A percentile compares a stretch with the other conserved stretches of the same genome.
phyloP scores from a whole-genome alignment of 2,329 filamentous ascomycete genomes.

The Incumbomyces lentus region DNA sequence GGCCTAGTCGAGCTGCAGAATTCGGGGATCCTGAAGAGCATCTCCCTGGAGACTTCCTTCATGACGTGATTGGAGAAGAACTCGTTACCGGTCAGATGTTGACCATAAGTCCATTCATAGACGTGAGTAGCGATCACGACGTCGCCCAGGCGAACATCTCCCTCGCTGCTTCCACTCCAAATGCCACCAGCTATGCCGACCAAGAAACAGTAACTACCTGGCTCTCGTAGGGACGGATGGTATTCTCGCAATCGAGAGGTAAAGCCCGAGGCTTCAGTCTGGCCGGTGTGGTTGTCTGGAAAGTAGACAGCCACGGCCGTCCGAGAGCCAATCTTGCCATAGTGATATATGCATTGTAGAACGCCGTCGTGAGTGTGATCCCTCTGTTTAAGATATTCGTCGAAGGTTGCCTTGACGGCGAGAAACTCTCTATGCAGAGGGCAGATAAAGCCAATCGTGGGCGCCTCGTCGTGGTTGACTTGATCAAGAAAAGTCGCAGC shows the following conservation, averaged over 20 bases:
- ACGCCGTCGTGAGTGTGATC: background rate
- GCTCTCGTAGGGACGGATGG: background rate
- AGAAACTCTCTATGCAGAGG: background rate
- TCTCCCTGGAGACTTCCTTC: too few species aligned
- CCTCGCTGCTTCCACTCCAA: conserved; percentile 8
- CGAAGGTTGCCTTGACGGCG: background rate
- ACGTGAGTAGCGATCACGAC: conserved; percentile 12
- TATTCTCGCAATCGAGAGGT: background rate
- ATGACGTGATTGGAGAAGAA: too few species aligned
- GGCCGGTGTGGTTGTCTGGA: background rate
- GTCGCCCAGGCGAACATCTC: conserved; percentile 21
- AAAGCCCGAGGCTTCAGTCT: background rate
- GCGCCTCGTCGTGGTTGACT: background rate
- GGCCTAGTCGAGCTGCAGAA: too few species aligned
- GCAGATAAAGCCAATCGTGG: background rate
- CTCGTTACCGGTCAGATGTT: too few species aligned
- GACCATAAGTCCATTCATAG: background rate
- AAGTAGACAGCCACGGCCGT: background rate
- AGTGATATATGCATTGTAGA: background rate
- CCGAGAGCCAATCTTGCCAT: background rate
- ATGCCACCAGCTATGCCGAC: conserved; percentile 23
- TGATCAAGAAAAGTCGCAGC: too few species aligned
- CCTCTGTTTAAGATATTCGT: background rate
- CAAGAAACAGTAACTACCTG: conserved; percentile 7
- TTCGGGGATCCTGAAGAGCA: too few species aligned